phyloP scores from a whole-genome alignment of 23 red algal genomes.

The Chondrus crispus region DNA sequence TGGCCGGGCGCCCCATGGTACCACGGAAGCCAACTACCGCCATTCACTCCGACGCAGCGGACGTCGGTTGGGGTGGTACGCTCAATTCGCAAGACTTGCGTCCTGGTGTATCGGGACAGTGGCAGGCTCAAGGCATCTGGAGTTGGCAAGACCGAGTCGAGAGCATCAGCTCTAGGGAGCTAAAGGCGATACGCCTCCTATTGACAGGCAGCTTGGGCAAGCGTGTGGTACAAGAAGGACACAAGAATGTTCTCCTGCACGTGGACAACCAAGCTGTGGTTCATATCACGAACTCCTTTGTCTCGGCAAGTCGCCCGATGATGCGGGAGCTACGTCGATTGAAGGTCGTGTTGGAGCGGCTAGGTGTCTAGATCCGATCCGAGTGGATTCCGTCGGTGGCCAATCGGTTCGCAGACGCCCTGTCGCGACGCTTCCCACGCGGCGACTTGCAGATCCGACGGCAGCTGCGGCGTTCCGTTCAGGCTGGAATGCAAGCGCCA shows the following conservation, averaged over 20 bases:
- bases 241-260: not conserved
- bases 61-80: conserved; percentile 13
- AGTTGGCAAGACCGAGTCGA: conserved; percentile 11
- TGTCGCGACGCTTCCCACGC: conserved; percentile 19
- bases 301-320: not conserved
- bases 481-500: not conserved
- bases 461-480: conserved; percentile 38
- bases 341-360: not conserved
- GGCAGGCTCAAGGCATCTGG: not conserved
- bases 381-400: not conserved
- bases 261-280: conserved; percentile 31
- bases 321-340: conserved; percentile 1
- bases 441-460: not conserved
- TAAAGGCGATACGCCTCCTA: conserved; percentile 17
- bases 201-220: not conserved
- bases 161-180: not conserved
- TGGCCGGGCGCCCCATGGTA: not conserved
- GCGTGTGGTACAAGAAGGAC: not conserved
- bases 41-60: conserved; percentile 33
- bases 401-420: not conserved
- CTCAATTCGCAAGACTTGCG: not conserved
- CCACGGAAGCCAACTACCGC: not conserved
- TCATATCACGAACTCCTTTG: conserved; percentile 33
- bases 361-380: not conserved
- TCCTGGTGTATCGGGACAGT: not conserved